Evolutionary conservation across 2,329 filamentous ascomycete species (phyloP).

Genomic region (Aspergillus alliaceus): DNA sequence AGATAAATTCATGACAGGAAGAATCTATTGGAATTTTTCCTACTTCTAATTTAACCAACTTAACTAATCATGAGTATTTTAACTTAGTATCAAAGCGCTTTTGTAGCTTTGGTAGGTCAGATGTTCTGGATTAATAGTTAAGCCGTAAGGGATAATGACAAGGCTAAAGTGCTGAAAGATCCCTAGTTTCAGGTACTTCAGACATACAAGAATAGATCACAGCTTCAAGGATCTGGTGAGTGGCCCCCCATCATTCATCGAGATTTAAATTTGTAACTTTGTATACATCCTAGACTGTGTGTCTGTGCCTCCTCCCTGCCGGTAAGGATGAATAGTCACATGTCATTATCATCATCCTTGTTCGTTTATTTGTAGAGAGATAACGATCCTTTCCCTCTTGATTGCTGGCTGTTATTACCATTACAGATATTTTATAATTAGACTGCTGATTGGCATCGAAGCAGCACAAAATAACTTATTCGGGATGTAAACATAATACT

Average conservation of each 20-base stretch:
- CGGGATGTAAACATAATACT: too few species aligned
- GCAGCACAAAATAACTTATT: too few species aligned
- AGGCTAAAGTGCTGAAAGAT: too few species aligned
- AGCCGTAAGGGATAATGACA: slow-evolving; percentile 10
- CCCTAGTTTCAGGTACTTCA: too few species aligned
- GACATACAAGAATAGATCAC: too few species aligned
- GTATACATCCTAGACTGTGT: not conserved
- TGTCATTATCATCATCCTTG: not conserved
- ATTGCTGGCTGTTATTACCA: not conserved
- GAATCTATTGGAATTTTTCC: too few species aligned
- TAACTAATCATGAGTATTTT: too few species aligned
- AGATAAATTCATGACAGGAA: too few species aligned
- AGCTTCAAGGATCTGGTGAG: not conserved
- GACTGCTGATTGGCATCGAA: too few species aligned
- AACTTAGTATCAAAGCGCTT: not conserved
- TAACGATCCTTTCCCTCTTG: not conserved
- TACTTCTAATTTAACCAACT: too few species aligned
- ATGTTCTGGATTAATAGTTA: slow-evolving; percentile 9
- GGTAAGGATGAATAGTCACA: not conserved
- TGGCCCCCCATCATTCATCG: not conserved
- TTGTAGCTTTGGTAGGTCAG: too few species aligned
- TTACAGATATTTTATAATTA: not conserved
- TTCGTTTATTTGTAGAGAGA: not conserved
- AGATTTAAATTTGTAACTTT: not conserved
- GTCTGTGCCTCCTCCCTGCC: not conserved